Conservation (phyloP, 164 flowering plant species). For the Tetrastigma voinierianum region DNA sequence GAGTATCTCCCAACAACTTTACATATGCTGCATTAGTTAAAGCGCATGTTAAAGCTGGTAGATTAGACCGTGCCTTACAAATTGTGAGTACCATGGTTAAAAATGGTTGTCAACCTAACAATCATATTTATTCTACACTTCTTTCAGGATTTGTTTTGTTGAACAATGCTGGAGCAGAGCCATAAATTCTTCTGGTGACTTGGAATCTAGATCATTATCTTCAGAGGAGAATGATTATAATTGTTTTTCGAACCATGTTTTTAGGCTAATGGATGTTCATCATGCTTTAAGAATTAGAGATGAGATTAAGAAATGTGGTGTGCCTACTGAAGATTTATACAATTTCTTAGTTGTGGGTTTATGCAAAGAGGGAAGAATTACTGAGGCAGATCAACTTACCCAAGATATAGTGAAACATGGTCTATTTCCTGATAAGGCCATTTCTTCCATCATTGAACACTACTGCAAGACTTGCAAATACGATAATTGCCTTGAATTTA, state of each 20-base stretch:
- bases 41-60: constrained; percentile 27
- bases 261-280: constrained; percentile 7
- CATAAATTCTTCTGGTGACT: not conserved
- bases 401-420: constrained; percentile 3
- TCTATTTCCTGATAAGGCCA: constrained; percentile 9
- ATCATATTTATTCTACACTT: constrained; percentile 17
- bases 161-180: not conserved
- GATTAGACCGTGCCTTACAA: constrained; percentile 24
- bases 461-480: constrained; percentile 3
- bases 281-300: constrained; percentile 2
- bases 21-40: constrained; percentile 23
- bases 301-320: constrained; percentile 9
- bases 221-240: not conserved
- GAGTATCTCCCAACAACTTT: constrained; percentile 15
- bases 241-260: not conserved
- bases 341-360: constrained; percentile 6
- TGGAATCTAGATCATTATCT: not conserved
- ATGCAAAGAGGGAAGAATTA: constrained; percentile 12
- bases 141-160: constrained; percentile 11
- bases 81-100: constrained; percentile 21
- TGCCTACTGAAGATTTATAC: constrained; percentile 4
- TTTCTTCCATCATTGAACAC: not conserved
- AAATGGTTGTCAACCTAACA: constrained; percentile 24
- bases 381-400: not conserved
- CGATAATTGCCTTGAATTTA: constrained; percentile 7